phyloP scores from a whole-genome alignment of 1,284 basidiomycete species.

The Mrakiaceae sp. region DNA sequence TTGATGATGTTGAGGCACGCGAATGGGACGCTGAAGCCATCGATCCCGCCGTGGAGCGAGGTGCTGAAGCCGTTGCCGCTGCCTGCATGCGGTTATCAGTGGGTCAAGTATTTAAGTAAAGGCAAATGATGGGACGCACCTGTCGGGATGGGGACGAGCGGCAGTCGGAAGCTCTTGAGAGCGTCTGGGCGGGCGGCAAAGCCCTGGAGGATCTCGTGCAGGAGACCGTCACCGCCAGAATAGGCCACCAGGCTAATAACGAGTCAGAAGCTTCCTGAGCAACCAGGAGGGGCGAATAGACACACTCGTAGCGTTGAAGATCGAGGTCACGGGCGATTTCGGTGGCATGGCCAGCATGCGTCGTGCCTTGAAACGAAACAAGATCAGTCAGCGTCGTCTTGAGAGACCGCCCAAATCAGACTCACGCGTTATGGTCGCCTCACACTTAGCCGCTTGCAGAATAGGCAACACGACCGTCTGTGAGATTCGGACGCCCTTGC shows the following conservation, averaged over 20 bases:
- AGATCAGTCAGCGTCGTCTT: too few relatives aligned
- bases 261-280: background rate
- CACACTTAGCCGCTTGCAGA: slow-evolving; percentile 61
- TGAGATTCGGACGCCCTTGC: slow-evolving; percentile 54
- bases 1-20: slow-evolving; percentile 80
- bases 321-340: slow-evolving; percentile 54
- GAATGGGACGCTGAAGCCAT: slow-evolving; percentile 59
- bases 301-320: slow-evolving; percentile 50
- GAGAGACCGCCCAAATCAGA: slow-evolving; percentile 18
- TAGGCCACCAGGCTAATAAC: slow-evolving; percentile 51
- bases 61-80: slow-evolving; percentile 26
- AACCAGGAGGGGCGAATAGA: background rate
- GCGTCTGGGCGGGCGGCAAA: slow-evolving; percentile 63
- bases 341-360: slow-evolving; percentile 57
- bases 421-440: slow-evolving; percentile 51
- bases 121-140: slow-evolving; percentile 42
- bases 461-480: slow-evolving; percentile 64
- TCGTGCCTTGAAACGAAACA: slow-evolving; percentile 47
- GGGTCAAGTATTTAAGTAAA: background rate
- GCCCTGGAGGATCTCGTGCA: slow-evolving; percentile 90
- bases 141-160: slow-evolving; percentile 75
- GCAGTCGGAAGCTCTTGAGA: slow-evolving; percentile 56
- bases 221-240: slow-evolving; percentile 79
- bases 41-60: slow-evolving; percentile 37
- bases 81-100: background rate